phyloP scores from a whole-genome alignment of 768 basidiomycete species.

The Dacryopinax spathularia region DNA sequence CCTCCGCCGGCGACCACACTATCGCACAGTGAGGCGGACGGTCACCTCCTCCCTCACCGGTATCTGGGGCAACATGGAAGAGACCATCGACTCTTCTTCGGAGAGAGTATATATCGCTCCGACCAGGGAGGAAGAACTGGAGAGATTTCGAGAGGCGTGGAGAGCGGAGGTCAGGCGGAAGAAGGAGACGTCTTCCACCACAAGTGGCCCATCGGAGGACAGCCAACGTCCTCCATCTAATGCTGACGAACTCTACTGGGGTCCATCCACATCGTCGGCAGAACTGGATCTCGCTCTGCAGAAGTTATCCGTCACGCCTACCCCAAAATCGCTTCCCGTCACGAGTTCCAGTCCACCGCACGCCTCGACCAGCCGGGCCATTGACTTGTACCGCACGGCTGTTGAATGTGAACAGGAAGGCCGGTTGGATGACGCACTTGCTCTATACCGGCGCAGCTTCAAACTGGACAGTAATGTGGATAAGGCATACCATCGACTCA shows the following conservation, averaged over 20 bases:
- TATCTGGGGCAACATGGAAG: constrained; percentile 31
- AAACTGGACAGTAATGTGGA: constrained; percentile 65
- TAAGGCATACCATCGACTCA: constrained; percentile 40
- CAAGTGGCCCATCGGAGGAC: background rate
- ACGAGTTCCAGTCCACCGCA: background rate
- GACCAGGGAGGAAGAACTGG: constrained; percentile 30
- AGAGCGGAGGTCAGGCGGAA: constrained; percentile 39
- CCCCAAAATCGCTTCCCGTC: background rate
- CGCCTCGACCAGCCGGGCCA: constrained; percentile 25
- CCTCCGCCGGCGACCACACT: background rate
- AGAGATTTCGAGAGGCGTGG: constrained; percentile 60
- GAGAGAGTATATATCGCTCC: background rate
- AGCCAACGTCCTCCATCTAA: background rate
- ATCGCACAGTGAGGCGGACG: background rate
- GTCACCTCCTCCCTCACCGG: background rate
- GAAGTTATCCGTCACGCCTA: background rate
- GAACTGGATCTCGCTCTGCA: background rate
- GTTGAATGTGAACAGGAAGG: constrained; percentile 60
- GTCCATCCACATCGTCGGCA: background rate
- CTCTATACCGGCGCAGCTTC: constrained; percentile 68
- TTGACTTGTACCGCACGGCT: constrained; percentile 55
- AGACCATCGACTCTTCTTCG: background rate
- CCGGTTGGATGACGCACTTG: constrained; percentile 58
- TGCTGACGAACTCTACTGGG: background rate
- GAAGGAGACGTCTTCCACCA: background rate